phyloP scores from a whole-genome alignment of 331 rosid genomes.

The Phaseolus coccineus region DNA sequence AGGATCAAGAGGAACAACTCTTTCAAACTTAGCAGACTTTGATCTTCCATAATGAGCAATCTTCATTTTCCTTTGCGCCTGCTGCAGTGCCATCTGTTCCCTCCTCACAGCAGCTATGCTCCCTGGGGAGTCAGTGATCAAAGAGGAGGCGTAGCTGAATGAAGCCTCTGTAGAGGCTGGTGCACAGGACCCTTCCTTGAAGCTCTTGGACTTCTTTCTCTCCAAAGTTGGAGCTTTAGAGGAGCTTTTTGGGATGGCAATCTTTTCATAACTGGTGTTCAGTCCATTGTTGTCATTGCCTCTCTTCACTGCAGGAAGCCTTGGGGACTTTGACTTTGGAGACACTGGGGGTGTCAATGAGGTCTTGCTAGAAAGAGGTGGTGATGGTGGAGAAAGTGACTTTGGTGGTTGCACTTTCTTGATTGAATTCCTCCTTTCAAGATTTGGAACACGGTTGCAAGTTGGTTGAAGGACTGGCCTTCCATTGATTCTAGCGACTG shows the following conservation, averaged over 20 bases:
- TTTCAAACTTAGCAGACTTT: constrained; percentile 84
- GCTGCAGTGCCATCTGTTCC: constrained; percentile 90
- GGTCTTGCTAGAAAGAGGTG: constrained; percentile 50
- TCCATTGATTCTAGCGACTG: constrained; percentile 70
- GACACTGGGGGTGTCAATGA: constrained; percentile 69
- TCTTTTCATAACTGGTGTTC: constrained; percentile 69
- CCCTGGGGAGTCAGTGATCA: constrained; percentile 93
- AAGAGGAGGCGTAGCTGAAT: constrained; percentile 74
- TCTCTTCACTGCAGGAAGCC: constrained; percentile 75
- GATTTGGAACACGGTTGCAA: constrained; percentile 74
- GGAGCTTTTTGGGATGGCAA: constrained; percentile 57
- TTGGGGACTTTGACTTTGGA: constrained; percentile 80
- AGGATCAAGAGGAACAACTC: constrained; percentile 66
- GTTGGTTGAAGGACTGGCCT: constrained; percentile 93
- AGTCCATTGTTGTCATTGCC: constrained; percentile 70
- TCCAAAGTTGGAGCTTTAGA: constrained; percentile 62
- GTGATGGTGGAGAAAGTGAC: constrained; percentile 59
- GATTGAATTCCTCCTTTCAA: constrained; percentile 69
- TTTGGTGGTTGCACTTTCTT: constrained; percentile 61
- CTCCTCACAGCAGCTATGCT: constrained; percentile 94
- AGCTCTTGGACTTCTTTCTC: constrained; percentile 91
- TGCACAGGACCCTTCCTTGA: constrained; percentile 59
- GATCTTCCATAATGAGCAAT: constrained; percentile 99
- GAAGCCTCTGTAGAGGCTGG: constrained; percentile 62
- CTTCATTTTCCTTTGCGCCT: constrained; percentile 89